Percentiles rank a stretch among this genome's conserved stretches.
Conservation (phyloP, 495 filamentous ascomycete genomes). For the Daldinia grandis region DNA sequence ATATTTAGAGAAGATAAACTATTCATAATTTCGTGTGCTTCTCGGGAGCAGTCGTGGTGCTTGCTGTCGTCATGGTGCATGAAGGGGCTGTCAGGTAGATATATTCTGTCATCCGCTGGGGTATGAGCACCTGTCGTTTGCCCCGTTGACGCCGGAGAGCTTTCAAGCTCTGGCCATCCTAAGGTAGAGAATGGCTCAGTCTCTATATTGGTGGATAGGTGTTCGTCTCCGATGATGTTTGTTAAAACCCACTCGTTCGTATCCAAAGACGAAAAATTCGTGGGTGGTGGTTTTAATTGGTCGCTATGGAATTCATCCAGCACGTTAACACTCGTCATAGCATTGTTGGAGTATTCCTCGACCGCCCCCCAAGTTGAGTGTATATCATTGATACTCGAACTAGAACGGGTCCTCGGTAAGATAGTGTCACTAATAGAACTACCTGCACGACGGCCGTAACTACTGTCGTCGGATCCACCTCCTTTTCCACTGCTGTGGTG, state of each 20-base stretch:
- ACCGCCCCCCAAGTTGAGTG: neutral
- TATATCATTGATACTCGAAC: neutral
- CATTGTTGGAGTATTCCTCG: neutral
- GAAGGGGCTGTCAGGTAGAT: neutral
- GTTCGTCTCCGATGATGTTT: neutral
- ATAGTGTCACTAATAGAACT: neutral
- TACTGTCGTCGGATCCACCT: neutral
- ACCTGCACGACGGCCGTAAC: neutral
- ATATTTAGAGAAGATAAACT: conserved; percentile 1
- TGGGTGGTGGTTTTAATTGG: neutral
- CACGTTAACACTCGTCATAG: neutral
- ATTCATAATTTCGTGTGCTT: neutral
- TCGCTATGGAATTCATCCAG: neutral
- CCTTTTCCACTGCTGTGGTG: neutral
- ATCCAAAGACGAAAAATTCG: conserved; percentile 3
- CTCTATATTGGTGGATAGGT: neutral
- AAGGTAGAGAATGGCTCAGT: neutral
- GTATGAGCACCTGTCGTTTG: neutral
- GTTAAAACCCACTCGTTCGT: neutral
- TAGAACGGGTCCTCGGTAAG: neutral
- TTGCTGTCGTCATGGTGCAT: neutral
- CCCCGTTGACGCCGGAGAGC: neutral
- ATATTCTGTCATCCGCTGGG: neutral
- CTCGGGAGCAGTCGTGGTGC: neutral
- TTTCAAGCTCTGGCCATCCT: conserved; percentile 1